phyloP scores from a whole-genome alignment of 306 rosid genomes.

The Ormosia semicastrata region DNA sequence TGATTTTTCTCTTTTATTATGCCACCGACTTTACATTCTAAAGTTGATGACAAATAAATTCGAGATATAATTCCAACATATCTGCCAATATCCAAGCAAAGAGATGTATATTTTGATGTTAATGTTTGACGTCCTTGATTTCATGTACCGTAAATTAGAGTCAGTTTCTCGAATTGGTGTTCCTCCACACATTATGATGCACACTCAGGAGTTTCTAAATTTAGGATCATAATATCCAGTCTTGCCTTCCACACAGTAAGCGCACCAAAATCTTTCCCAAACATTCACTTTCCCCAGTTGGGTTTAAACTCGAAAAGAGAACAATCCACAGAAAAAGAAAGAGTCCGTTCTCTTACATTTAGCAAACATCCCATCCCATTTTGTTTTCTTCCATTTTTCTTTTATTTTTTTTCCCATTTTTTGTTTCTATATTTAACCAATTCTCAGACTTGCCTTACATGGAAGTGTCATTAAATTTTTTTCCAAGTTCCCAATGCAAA shows the following conservation, averaged over 20 bases:
- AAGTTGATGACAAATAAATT: too few relatives aligned
- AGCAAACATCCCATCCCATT: constrained; percentile 40
- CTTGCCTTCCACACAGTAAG: constrained; percentile 65
- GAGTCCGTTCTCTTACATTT: background rate
- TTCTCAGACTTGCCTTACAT: background rate
- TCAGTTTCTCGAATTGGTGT: constrained; percentile 41
- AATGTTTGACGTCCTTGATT: constrained; percentile 32
- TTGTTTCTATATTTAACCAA: background rate
- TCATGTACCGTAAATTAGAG: constrained; percentile 28
- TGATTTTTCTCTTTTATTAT: too few relatives aligned
- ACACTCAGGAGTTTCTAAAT: constrained; percentile 48
- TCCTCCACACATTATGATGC: constrained; percentile 10
- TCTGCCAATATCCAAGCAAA: too few relatives aligned
- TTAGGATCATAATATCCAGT: constrained; percentile 43
- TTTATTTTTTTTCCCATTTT: too few relatives aligned
- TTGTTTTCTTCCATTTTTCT: background rate
- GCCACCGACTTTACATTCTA: too few relatives aligned
- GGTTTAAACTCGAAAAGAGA: constrained; percentile 35
- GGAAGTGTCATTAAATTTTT: background rate
- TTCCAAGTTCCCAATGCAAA: background rate
- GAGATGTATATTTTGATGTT: too few relatives aligned
- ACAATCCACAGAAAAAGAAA: constrained; percentile 22
- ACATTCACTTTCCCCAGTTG: constrained; percentile 78
- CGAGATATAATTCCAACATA: too few relatives aligned
- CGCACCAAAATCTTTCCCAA: constrained; percentile 39